phyloP scores from a whole-genome alignment of 176 grass and related monocot genomes.

The Oryza officinalis region DNA sequence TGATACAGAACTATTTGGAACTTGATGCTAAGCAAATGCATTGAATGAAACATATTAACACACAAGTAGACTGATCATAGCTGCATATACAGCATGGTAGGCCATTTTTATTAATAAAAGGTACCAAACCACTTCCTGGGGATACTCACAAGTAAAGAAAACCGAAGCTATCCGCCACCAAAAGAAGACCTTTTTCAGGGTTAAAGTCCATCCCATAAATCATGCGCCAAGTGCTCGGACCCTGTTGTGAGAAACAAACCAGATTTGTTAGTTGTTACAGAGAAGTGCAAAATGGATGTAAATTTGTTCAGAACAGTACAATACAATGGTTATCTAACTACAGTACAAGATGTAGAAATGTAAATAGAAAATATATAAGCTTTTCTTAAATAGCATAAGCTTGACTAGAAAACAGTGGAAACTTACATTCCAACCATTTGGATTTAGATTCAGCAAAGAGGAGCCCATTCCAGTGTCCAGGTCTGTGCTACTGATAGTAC shows the following conservation, averaged over 20 bases:
- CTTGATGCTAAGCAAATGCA: constrained; percentile 26
- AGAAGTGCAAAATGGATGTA: not conserved
- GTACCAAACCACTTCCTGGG: not conserved
- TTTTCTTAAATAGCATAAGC: not conserved
- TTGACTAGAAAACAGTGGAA: not conserved
- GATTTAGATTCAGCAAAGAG: constrained; percentile 81
- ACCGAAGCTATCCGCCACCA: constrained; percentile 93
- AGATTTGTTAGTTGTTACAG: not conserved
- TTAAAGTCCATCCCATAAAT: constrained; percentile 95
- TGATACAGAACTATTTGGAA: constrained; percentile 15
- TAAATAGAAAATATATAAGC: not conserved
- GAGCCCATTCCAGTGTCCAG: constrained; percentile 74
- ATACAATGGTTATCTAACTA: constrained; percentile 11
- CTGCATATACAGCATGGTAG: not conserved
- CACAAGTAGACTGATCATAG: not conserved
- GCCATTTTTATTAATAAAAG: not conserved
- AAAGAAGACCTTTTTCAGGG: constrained; percentile 71
- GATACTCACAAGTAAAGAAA: constrained; percentile 86
- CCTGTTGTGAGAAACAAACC: constrained; percentile 50
- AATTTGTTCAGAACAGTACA: not conserved
- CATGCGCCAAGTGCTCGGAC: constrained; percentile 86
- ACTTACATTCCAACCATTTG: constrained; percentile 90
- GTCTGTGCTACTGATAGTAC: constrained; percentile 80
- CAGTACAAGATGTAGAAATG: not conserved
- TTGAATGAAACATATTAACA: not conserved